Conservation (phyloP, 2,329 filamentous ascomycete species). For the Dendryphion nanum region DNA sequence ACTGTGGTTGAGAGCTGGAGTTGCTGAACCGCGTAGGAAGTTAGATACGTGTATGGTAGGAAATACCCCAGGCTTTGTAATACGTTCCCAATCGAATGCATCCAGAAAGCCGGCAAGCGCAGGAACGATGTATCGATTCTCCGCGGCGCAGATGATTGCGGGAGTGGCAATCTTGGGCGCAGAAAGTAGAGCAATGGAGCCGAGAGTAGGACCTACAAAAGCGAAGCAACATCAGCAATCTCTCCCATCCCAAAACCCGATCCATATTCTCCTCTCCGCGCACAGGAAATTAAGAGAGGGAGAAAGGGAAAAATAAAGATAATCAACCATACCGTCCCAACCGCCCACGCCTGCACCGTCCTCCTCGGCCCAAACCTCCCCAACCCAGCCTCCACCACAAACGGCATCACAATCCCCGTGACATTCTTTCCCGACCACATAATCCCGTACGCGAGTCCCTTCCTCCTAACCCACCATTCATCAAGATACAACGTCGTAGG, state of each 20-base stretch:
- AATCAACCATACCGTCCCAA: constrained; percentile 17
- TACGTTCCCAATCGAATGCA: neutral
- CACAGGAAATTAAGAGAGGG: neutral
- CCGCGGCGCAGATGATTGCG: neutral
- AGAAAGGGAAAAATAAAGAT: constrained; percentile 5
- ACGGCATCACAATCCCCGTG: constrained; percentile 44
- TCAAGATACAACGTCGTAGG: constrained; percentile 48
- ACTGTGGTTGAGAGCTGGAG: constrained; percentile 21
- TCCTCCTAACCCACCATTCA: constrained; percentile 49
- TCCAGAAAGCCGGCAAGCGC: neutral
- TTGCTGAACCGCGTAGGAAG: constrained; percentile 34
- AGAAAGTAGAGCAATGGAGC: neutral
- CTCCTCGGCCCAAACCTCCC: constrained; percentile 37
- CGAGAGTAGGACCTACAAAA: neutral
- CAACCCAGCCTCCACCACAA: constrained; percentile 42
- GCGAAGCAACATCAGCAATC: no score
- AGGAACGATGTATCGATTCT: neutral
- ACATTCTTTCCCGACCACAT: constrained; percentile 48
- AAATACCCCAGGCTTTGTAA: constrained; percentile 25
- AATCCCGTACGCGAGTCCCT: constrained; percentile 49
- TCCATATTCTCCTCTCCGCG: no score
- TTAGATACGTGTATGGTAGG: constrained; percentile 39
- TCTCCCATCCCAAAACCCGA: no score
- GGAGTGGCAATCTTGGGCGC: no score
- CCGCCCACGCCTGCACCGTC: constrained; percentile 42